A percentile compares a stretch with the other conserved stretches of the same genome.
Conservation (phyloP, 129 eudicot genomes). For the Oenanthe sinensis region DNA sequence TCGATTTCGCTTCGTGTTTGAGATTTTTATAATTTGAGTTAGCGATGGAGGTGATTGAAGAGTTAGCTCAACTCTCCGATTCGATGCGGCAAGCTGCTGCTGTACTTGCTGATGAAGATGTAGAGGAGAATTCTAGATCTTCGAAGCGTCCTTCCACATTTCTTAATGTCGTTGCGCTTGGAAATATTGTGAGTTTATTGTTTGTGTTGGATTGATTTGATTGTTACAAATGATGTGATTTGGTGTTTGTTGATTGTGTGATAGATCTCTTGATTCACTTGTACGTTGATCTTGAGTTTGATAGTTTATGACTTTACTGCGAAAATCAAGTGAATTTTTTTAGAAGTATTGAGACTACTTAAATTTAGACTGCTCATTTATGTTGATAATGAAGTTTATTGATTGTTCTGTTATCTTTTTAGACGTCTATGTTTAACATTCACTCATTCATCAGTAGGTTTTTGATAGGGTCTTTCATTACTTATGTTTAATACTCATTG, state of each 20-base stretch:
- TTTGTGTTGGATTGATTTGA: not conserved
- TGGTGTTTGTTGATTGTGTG: conserved; percentile 4
- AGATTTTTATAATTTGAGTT: not conserved
- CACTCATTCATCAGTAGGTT: no score
- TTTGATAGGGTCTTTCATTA: not conserved
- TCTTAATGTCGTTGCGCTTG: conserved; percentile 86
- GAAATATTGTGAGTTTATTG: conserved; percentile 67
- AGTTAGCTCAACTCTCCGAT: conserved; percentile 71
- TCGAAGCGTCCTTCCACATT: conserved; percentile 68
- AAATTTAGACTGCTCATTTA: not conserved
- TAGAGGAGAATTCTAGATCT: conserved; percentile 53
- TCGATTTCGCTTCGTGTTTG: not conserved
- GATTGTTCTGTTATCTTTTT: not conserved
- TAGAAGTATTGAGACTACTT: not conserved
- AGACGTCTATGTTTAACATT: not conserved
- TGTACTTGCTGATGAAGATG: conserved; percentile 87
- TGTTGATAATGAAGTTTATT: no score
- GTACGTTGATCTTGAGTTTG: conserved; percentile 12
- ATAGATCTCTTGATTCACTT: conserved; percentile 34
- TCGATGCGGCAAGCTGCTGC: conserved; percentile 98
- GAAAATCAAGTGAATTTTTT: not conserved
- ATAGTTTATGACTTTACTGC: not conserved
- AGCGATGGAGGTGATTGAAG: conserved; percentile 93
- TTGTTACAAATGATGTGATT: conserved; percentile 4
- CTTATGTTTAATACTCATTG: not conserved